These are phyloP conservation scores for Umbelopsis vinacea DNA, from an alignment of 192 early-diverging fungal genomes.

Conservation along the genomic window DNA sequence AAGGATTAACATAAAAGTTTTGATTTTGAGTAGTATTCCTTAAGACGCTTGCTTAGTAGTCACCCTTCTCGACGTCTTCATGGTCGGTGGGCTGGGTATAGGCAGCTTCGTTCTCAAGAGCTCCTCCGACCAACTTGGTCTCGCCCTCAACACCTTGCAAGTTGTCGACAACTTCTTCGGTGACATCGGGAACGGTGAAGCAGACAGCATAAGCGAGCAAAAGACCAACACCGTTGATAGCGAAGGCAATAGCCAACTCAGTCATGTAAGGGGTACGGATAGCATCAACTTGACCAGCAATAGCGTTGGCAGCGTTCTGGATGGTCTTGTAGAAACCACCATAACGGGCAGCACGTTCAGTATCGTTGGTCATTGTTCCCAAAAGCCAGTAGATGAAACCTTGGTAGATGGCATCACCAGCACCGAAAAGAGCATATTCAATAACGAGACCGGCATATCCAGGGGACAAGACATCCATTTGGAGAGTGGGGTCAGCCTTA, in stretches of 20 bases:
- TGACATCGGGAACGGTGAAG: slow-evolving; percentile 32
- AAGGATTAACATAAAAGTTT: slow-evolving; percentile 3
- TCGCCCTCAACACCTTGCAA: slow-evolving; percentile 25
- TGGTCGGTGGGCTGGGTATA: not conserved
- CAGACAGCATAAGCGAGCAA: slow-evolving; percentile 37
- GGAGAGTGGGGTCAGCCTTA: slow-evolving; percentile 19
- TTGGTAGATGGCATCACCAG: slow-evolving; percentile 86
- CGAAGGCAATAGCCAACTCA: slow-evolving; percentile 42
- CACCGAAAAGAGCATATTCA: slow-evolving; percentile 75
- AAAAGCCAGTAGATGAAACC: slow-evolving; percentile 85
- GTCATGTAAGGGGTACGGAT: slow-evolving; percentile 50
- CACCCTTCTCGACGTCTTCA: not conserved
- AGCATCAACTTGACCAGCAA: slow-evolving; percentile 75
- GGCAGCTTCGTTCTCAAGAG: slow-evolving; percentile 23
- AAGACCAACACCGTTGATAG: slow-evolving; percentile 31
- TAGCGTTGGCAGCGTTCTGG: slow-evolving; percentile 76
- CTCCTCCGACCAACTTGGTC: slow-evolving; percentile 34
- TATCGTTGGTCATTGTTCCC: slow-evolving; percentile 84
- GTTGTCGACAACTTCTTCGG: slow-evolving; percentile 40
- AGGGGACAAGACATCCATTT: slow-evolving; percentile 31
- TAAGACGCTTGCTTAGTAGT: not conserved
- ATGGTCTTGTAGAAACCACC: slow-evolving; percentile 92
- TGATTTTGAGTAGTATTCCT: not conserved
- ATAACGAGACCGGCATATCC: slow-evolving; percentile 64
- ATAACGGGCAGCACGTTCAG: slow-evolving; percentile 69